Evolutionary conservation across 2,329 filamentous ascomycete genomes (phyloP).

Genomic region (Aspergillus pseudonomiae): DNA sequence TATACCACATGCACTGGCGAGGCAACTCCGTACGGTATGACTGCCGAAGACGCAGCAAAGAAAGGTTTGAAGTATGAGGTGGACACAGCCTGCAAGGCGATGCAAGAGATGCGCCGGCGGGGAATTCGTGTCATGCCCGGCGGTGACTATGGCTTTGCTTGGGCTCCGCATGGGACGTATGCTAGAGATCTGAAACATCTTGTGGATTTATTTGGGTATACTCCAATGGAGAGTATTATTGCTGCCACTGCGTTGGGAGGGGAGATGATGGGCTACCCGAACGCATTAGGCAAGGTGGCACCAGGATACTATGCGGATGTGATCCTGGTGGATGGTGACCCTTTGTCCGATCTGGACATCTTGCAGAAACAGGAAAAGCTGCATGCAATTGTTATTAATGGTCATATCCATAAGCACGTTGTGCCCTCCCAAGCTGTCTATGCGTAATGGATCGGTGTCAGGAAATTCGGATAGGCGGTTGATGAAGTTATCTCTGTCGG

Average conservation of each 20-base stretch:
- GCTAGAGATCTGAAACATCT: neutral
- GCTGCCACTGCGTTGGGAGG: conserved; percentile 40
- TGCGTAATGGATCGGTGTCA: neutral
- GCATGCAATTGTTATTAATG: neutral
- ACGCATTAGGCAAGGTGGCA: neutral
- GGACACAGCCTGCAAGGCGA: conserved; percentile 38
- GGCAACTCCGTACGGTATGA: neutral
- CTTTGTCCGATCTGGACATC: neutral
- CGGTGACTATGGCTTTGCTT: conserved; percentile 50
- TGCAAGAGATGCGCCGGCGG: conserved; percentile 49
- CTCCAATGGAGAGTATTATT: conserved; percentile 45
- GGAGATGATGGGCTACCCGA: conserved; percentile 20
- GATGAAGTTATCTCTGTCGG: no score
- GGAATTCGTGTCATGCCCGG: conserved; percentile 49
- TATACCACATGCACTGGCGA: neutral
- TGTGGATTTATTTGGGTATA: conserved; percentile 42
- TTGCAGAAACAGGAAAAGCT: neutral
- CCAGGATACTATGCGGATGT: neutral
- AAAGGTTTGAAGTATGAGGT: conserved; percentile 46
- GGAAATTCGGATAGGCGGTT: neutral
- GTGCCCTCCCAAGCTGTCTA: neutral
- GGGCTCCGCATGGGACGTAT: conserved; percentile 47
- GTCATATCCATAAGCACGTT: neutral
- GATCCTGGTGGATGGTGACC: neutral
- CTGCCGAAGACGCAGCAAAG: conserved; percentile 36